phyloP scores from a whole-genome alignment of 306 rosid species.

The Fragaria ananassa region DNA sequence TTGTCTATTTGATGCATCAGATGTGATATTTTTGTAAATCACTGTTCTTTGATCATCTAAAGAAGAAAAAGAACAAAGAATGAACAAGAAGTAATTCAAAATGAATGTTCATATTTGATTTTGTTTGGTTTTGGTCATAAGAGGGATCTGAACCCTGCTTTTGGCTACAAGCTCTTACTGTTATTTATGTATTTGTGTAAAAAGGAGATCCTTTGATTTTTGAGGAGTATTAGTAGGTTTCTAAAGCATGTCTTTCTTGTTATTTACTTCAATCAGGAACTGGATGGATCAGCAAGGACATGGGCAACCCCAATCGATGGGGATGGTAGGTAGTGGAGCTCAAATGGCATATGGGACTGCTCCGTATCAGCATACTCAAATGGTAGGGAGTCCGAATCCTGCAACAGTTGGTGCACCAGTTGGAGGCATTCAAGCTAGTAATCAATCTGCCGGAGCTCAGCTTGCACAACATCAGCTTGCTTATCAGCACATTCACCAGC shows the following conservation, averaged over 20 bases:
- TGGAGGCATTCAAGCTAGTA: slow-evolving; percentile 35
- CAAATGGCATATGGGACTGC: slow-evolving; percentile 38
- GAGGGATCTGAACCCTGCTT: background rate
- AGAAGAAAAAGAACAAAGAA: background rate
- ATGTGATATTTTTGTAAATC: background rate
- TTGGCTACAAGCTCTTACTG: background rate
- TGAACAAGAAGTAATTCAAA: background rate
- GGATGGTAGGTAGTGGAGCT: slow-evolving; percentile 38
- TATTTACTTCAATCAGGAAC: slow-evolving; percentile 6
- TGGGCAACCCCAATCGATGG: slow-evolving; percentile 37
- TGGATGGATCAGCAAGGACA: slow-evolving; percentile 47
- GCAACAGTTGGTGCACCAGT: slow-evolving; percentile 26
- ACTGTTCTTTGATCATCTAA: background rate
- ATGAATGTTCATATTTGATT: background rate
- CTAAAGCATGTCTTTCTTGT: background rate
- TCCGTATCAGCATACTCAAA: slow-evolving; percentile 37
- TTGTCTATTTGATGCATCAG: background rate
- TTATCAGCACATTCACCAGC: slow-evolving; percentile 53
- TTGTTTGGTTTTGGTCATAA: background rate
- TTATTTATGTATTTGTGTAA: background rate
- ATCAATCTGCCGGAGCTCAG: slow-evolving; percentile 52
- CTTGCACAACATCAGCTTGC: slow-evolving; percentile 63
- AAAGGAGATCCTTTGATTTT: background rate
- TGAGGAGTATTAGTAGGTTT: background rate
- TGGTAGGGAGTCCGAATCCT: slow-evolving; percentile 30